Evolutionary conservation across 2,329 filamentous ascomycete genomes (phyloP), one percentile per base, ranked within the genome.

Genomic region (Alternaria metachromatica): DNA sequence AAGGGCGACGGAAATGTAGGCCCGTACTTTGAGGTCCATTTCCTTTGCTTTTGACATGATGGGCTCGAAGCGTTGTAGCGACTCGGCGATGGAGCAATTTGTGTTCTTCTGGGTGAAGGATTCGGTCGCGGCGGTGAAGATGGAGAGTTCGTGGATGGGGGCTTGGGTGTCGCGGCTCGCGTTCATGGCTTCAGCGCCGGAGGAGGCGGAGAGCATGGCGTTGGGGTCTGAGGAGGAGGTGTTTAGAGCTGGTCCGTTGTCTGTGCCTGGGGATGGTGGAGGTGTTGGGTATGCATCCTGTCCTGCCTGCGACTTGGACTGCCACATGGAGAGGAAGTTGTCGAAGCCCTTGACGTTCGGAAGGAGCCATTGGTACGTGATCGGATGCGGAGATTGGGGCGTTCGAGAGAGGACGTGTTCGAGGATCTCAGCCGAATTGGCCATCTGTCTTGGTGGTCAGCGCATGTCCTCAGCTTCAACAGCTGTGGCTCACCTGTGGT

Each of bases 71-170:
- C 87, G 85, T 55, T 87, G 83, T 20, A 96, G 85, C 0, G 92
- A 94, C 45, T 91, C 90, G 65, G 88, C 87, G 68, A 96, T 91
- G 71, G 87, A 87, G 83, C 92, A 93, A 81, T 96, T 96, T 58
- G 94, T 89, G 80, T 96, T 96, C 81, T 89, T 90, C 67, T 89
- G 87, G 4, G 91, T 91, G 80, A 96, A 96, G 51, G 86, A 85
- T 80, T 96, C 93, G 15, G 92, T 95, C 0, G 93, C 92, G 2
- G 92, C 90, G 13, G 92, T 91, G 80, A 96, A 96, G 44, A 95
- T 90, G 45, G 92, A 91, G 30, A 95, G 84, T 74, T 94, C 91
- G 48, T 74, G 72, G n/a, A 61, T 28, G 2, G 73, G 72, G 10
- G 48, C 43, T 12, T 70, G 63, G 26, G 62, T 18, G 12, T 20